Evolutionary conservation across 345 rosid genomes (phyloP), one percentile per base, ranked within the genome.

Genomic region (Salix exigua): DNA sequence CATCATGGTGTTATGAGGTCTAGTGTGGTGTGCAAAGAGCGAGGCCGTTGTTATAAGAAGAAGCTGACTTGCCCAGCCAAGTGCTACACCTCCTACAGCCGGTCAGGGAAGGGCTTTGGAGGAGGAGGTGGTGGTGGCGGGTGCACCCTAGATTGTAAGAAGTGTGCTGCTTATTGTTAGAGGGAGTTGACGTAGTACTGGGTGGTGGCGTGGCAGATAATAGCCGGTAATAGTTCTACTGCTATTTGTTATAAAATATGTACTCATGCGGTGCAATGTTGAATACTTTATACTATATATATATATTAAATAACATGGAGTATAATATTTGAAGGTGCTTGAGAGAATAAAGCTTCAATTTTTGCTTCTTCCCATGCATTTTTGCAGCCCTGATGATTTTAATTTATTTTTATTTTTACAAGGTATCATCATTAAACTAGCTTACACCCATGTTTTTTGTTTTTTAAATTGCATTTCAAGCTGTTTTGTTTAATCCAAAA

Each of bases 91-190:
- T 91, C 92, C n/a, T 91, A 82, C 71, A 91, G 94, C 86, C 85
- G 89, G 21, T 91, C 99, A 3, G 99, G 99, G 81, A 92, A 92
- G 84, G 97, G 97, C 6, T 96, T 88, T 48, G 99, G 99, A 17
- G 85, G 77, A 19, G 99, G 99, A 0, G 99, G 99, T 5, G 99
- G 99, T 0, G 96, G 99, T 0, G 99, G 99, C 2, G 94, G 99
- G 2, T 96, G 99, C 84, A 96, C 93, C 51, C 83, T 92, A 85
- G 99, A 96, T 66, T 96, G 99, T 75, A 92, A 93, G 84, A 93
- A 92, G 81, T 96, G 99, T 66, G 38, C 88, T 61, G 99, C 99
- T 78, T 96, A 88, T 38, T 96, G 99, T 79, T 96, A 78, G 71
- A 68, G 35, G 8, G n/a, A 31, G 16, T 4, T 3, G 14, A 26